A percentile compares a stretch with the other conserved stretches of the same genome.
These are phyloP conservation scores for Rubus parviflorus DNA, from an alignment of 306 rosid species.

Conservation along the genomic window DNA sequence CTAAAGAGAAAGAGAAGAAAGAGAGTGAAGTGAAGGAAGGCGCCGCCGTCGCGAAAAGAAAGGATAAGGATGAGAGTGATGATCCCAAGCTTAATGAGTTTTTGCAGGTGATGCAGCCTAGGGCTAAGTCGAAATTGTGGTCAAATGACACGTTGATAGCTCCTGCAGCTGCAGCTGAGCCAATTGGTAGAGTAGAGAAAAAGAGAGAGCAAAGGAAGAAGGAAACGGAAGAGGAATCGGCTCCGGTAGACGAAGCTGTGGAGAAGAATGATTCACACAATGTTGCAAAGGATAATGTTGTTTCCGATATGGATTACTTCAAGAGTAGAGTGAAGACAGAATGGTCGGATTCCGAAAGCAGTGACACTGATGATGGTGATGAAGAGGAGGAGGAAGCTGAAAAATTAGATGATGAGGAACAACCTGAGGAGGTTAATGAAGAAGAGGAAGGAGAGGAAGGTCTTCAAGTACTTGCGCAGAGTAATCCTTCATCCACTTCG, in stretches of 20 bases:
- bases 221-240: slow-evolving; percentile 23
- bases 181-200: slow-evolving; percentile 28
- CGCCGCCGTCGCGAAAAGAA: background rate
- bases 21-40: background rate
- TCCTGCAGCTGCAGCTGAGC: slow-evolving; percentile 20
- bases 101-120: slow-evolving; percentile 83
- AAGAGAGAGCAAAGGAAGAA: slow-evolving; percentile 31
- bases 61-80: slow-evolving; percentile 33
- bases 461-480: slow-evolving; percentile 24
- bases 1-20: slow-evolving; percentile 43
- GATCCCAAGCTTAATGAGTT: slow-evolving; percentile 72
- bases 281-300: slow-evolving; percentile 36
- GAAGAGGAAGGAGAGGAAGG: slow-evolving; percentile 28
- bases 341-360: slow-evolving; percentile 85
- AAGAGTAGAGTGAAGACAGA: slow-evolving; percentile 69
- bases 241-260: slow-evolving; percentile 25
- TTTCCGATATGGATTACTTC: slow-evolving; percentile 81
- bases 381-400: slow-evolving; percentile 27
- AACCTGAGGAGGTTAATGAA: slow-evolving; percentile 28
- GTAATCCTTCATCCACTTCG: slow-evolving; percentile 28
- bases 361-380: slow-evolving; percentile 38
- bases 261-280: slow-evolving; percentile 27
- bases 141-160: slow-evolving; percentile 58
- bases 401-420: slow-evolving; percentile 28
- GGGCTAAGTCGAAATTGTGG: slow-evolving; percentile 78